A percentile compares a stretch with the other conserved stretches of the same genome.
These are phyloP conservation scores for Xylaria multiplex DNA, from an alignment of 2,329 filamentous ascomycete genomes.

Conservation along the genomic window DNA sequence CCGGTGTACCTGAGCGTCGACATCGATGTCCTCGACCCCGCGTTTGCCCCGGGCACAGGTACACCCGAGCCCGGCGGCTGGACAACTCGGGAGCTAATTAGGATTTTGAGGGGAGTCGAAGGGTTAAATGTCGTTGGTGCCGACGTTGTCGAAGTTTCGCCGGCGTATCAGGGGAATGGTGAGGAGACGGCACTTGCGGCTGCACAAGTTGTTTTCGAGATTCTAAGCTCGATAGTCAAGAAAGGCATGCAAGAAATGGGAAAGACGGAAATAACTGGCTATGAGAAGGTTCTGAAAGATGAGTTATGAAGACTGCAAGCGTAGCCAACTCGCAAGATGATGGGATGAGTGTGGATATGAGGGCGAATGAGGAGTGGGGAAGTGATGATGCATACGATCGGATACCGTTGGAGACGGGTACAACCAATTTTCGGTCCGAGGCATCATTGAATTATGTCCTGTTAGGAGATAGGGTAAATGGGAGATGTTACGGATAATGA, in stretches of 20 bases:
- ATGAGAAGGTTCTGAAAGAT: conserved; percentile 35
- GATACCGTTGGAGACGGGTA: too few relatives aligned
- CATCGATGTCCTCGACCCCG: conserved; percentile 80
- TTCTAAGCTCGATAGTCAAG: conserved; percentile 81
- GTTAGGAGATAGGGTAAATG: too few relatives aligned
- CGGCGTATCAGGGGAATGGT: conserved; percentile 81
- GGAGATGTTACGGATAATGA: too few relatives aligned
- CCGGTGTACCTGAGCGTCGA: conserved; percentile 84
- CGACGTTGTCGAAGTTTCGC: conserved; percentile 89
- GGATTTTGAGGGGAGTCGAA: conserved; percentile 84
- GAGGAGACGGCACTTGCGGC: conserved; percentile 80
- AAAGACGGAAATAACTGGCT: conserved; percentile 42
- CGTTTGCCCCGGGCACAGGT: conserved; percentile 76
- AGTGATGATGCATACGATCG: too few relatives aligned
- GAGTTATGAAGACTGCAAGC: conserved; percentile 35
- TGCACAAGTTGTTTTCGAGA: conserved; percentile 85
- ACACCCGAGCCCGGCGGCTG: conserved; percentile 92
- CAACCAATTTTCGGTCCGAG: too few relatives aligned
- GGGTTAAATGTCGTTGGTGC: conserved; percentile 86
- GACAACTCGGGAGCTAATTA: conserved; percentile 88
- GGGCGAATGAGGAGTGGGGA: neutral
- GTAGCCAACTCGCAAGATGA: neutral
- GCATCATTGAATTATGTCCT: too few relatives aligned
- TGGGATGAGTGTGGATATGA: neutral
- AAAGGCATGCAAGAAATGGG: conserved; percentile 55